These are phyloP conservation scores for Symbiodinium natans DNA, from an alignment of 73 alveolate genomes.

Conservation along the genomic window DNA sequence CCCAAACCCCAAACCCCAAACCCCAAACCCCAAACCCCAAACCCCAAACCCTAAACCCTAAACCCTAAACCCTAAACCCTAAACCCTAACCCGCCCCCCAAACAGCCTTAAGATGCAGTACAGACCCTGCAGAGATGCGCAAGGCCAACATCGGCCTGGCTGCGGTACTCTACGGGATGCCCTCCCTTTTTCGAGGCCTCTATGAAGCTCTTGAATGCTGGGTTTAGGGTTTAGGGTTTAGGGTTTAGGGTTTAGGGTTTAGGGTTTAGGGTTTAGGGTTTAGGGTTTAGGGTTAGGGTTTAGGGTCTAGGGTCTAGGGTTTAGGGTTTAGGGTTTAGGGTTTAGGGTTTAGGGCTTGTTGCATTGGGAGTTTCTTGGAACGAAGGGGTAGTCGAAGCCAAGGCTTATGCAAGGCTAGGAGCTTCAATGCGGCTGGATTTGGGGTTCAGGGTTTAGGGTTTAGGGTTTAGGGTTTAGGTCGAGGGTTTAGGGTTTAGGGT, in stretches of 20 bases:
- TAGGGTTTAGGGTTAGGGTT: background rate
- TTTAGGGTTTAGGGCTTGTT: background rate
- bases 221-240: background rate
- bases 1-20: background rate
- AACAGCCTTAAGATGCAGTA: background rate
- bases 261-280: background rate
- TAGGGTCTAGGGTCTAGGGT: background rate
- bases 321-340: background rate
- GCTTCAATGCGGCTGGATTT: too few relatives aligned
- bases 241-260: background rate
- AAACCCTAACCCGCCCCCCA: background rate
- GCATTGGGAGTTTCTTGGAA: too few relatives aligned
- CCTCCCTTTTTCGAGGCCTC: slow-evolving; percentile 37
- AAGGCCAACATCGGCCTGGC: slow-evolving; percentile 75
- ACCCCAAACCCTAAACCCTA: background rate
- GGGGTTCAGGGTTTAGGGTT: too few relatives aligned
- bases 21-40: background rate
- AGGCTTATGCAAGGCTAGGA: too few relatives aligned
- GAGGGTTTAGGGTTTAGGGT: background rate
- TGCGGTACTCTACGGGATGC: slow-evolving; percentile 36
- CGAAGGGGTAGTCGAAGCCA: too few relatives aligned
- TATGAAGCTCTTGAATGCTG: background rate
- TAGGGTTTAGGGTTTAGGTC: too few relatives aligned
- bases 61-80: background rate
- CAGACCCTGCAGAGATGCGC: background rate